Percentiles rank a stretch among this genome's conserved stretches.
These are phyloP conservation scores for Grosmannia clavigera DNA, from an alignment of 2,329 filamentous ascomycete genomes.

Conservation along the genomic window DNA sequence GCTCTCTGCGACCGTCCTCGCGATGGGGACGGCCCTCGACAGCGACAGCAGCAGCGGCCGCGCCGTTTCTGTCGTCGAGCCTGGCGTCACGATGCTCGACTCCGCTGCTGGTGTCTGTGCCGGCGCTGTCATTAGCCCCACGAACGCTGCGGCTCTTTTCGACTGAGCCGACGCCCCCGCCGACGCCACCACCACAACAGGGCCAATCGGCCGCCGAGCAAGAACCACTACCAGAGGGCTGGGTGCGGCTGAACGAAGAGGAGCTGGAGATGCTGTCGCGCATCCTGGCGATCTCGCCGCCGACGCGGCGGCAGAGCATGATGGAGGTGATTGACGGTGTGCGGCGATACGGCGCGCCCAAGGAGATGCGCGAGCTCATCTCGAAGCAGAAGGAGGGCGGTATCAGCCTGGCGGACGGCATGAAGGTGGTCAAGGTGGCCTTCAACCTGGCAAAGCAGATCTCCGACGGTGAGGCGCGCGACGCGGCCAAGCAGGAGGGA, in stretches of 20 bases:
- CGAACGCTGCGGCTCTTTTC: slow-evolving; percentile 8
- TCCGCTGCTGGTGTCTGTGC: neutral
- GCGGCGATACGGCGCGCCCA: slow-evolving; percentile 56
- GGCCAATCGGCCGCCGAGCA: neutral
- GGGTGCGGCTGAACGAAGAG: slow-evolving; percentile 31
- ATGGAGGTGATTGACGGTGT: slow-evolving; percentile 49
- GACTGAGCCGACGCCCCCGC: slow-evolving; percentile 3
- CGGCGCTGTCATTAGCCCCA: neutral
- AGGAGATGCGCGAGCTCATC: slow-evolving; percentile 49
- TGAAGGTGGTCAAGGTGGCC: slow-evolving; percentile 46
- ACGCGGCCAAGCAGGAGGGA: slow-evolving; percentile 1
- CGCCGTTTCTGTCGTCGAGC: neutral
- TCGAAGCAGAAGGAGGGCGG: slow-evolving; percentile 43
- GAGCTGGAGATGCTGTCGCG: slow-evolving; percentile 42
- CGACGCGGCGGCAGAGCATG: slow-evolving; percentile 46
- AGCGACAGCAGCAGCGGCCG: neutral
- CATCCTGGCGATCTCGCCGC: slow-evolving; percentile 49
- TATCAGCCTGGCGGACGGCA: slow-evolving; percentile 32
- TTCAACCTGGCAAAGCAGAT: slow-evolving; percentile 39
- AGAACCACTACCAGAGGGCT: slow-evolving; percentile 29
- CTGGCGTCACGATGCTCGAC: neutral
- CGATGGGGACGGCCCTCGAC: neutral
- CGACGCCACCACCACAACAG: neutral
- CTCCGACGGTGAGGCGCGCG: slow-evolving; percentile 13
- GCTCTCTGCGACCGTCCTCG: neutral